phyloP scores from a whole-genome alignment of 495 filamentous ascomycete species.

The Cairneyella variabilis region DNA sequence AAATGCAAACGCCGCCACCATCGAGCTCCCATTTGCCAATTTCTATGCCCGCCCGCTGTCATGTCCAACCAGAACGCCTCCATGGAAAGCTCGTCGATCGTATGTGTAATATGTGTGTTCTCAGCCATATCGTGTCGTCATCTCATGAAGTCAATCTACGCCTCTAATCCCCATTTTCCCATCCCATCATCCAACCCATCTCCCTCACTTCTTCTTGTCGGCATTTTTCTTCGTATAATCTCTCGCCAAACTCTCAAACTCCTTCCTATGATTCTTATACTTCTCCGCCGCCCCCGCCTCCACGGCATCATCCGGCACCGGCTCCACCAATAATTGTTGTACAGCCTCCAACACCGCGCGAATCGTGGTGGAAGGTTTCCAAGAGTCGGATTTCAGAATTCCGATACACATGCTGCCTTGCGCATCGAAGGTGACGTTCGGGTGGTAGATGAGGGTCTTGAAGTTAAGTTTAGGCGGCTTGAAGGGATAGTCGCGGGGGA shows the following conservation, averaged over 20 bases:
- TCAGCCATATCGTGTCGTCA: too few relatives aligned
- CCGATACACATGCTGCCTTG: conserved; percentile 87
- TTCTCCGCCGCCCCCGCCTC: conserved; percentile 84
- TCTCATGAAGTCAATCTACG: too few relatives aligned
- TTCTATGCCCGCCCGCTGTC: too few relatives aligned
- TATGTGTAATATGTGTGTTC: too few relatives aligned
- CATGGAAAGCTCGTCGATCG: too few relatives aligned
- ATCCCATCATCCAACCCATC: background rate
- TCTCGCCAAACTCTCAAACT: conserved; percentile 80
- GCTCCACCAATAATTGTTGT: conserved; percentile 73
- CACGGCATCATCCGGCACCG: conserved; percentile 91
- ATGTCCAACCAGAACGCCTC: too few relatives aligned
- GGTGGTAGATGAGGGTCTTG: conserved; percentile 96
- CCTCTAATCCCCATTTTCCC: background rate
- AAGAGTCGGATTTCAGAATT: conserved; percentile 82
- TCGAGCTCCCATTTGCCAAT: too few relatives aligned
- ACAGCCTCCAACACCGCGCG: conserved; percentile 75
- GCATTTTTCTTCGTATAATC: conserved; percentile 75
- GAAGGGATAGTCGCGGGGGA: conserved; percentile 92
- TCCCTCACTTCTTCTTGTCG: conserved; percentile 3
- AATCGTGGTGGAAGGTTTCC: conserved; percentile 88
- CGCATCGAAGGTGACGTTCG: conserved; percentile 93
- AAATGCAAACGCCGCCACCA: too few relatives aligned
- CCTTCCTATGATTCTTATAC: conserved; percentile 65
- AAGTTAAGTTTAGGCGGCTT: conserved; percentile 85